Percentiles rank a stretch among this genome's conserved stretches.
These are phyloP conservation scores for Pelargonium australe DNA, from an alignment of 441 rosid genomes.

Conservation along the genomic window DNA sequence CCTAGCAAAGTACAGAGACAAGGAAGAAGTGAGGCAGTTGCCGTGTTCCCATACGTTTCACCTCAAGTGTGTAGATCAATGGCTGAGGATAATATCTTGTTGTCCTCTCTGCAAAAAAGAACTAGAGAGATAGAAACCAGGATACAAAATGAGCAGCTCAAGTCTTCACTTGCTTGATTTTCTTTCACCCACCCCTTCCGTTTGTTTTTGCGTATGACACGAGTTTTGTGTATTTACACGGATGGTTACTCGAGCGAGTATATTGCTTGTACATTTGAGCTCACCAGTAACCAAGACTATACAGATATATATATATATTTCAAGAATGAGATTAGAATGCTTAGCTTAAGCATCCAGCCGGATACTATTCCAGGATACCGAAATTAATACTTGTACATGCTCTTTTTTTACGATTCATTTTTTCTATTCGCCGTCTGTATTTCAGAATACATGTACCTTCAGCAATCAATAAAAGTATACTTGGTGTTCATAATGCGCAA, in stretches of 20 bases:
- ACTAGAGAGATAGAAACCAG: slow-evolving; percentile 43
- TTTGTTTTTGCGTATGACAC: background rate
- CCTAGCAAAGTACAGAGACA: slow-evolving; percentile 70
- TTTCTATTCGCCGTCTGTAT: no score
- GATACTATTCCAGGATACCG: no score
- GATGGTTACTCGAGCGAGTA: background rate
- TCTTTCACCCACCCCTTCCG: no score
- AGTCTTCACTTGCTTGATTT: background rate
- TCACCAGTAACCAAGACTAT: background rate
- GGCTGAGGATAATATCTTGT: slow-evolving; percentile 87
- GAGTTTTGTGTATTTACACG: background rate
- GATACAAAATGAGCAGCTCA: background rate
- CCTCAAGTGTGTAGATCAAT: slow-evolving; percentile 84
- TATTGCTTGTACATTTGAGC: background rate
- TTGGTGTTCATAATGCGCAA: no score
- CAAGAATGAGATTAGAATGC: no score
- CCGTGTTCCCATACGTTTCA: slow-evolving; percentile 90
- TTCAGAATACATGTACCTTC: no score
- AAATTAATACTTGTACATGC: no score
- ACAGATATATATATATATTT: no score
- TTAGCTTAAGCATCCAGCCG: no score
- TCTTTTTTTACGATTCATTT: no score
- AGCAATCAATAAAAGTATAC: no score
- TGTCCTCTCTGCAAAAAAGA: slow-evolving; percentile 95
- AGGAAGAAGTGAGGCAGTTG: slow-evolving; percentile 74